Percentiles rank a stretch among this genome's conserved stretches.
Conservation (phyloP, 306 rosid species). For the Hippophae gyantsensis region DNA sequence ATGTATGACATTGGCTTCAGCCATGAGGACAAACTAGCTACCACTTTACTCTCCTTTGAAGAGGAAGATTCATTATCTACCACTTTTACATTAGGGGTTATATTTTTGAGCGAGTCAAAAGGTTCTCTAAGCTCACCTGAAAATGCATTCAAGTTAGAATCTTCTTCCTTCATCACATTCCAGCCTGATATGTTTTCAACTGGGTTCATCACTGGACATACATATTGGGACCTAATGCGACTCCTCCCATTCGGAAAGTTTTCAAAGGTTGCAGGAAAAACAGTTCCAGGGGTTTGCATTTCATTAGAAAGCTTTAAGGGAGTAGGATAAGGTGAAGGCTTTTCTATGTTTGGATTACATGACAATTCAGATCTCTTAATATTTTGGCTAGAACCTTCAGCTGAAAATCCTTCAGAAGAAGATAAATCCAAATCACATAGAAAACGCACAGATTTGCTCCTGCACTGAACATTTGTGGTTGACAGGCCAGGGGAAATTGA, state of each 20-base stretch:
- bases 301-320: slow-evolving; percentile 70
- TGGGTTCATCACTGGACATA: slow-evolving; percentile 38
- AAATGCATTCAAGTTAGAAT: slow-evolving; percentile 29
- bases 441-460: slow-evolving; percentile 69
- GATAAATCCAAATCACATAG: slow-evolving; percentile 42
- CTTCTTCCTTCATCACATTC: slow-evolving; percentile 42
- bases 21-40: slow-evolving; percentile 60
- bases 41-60: slow-evolving; percentile 36
- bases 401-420: slow-evolving; percentile 42
- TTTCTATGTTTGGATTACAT: slow-evolving; percentile 38
- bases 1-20: slow-evolving; percentile 42
- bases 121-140: slow-evolving; percentile 36
- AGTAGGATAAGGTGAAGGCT: slow-evolving; percentile 61
- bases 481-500: slow-evolving; percentile 28
- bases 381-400: slow-evolving; percentile 31
- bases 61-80: slow-evolving; percentile 19
- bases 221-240: slow-evolving; percentile 64
- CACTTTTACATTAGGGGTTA: slow-evolving; percentile 31
- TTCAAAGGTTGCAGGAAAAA: slow-evolving; percentile 53
- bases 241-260: slow-evolving; percentile 36
- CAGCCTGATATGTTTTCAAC: slow-evolving; percentile 30
- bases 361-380: slow-evolving; percentile 28
- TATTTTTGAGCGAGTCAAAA: slow-evolving; percentile 28
- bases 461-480: slow-evolving; percentile 33
- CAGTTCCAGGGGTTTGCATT: slow-evolving; percentile 96